Evolutionary conservation across 257 asterid genomes (phyloP), one percentile per base, ranked within the genome.

Genomic region (Plectranthus barbatus): DNA sequence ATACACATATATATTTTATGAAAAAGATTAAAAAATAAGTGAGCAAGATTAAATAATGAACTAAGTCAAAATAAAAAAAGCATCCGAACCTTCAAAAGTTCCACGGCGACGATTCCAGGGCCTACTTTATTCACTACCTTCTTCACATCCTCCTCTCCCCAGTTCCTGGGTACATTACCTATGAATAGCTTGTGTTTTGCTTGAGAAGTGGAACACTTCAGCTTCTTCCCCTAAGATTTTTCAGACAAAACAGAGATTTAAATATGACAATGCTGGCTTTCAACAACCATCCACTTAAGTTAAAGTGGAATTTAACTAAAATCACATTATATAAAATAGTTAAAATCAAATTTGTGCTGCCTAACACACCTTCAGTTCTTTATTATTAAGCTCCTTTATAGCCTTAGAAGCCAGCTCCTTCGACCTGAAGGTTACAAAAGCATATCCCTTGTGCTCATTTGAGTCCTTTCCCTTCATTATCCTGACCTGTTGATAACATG

Each of bases 391-490:
- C 44, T 91, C 95, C 73, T 79, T 77, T 49, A 92, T 92, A 55
- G 99, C 97, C 78, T 83, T 87, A 23, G 91, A 74, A 45, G 99
- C 99, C 81, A 83, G 77, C 53, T 92, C 97, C 76, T 86, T 86
- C 45, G 83, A 82, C 74, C 90, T 83, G 77, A 81, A 89, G 21
- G 96, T 92, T 64, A 92, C 92, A 86, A 92, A 92, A 33, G 96
- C 95, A 69, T 89, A 92, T 13, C 96, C 96, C 77, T 89, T 92
- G 79, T 92, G 89, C 77, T 89, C 96, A 64, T 70, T 72, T 29
- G 94, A 66, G 76, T 83, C 94, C 77, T 90, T 92, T 58, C 88
- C 97, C 81, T 85, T 89, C 97, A 92, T 92, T 79, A 92, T 79
- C 83, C 97, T 83, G 42, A 92, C 93, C 97, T 92, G 85, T 45